These are phyloP conservation scores for Pilasporangium apinafurcum DNA, from an alignment of 352 stramenopile species.

Conservation along the genomic window DNA sequence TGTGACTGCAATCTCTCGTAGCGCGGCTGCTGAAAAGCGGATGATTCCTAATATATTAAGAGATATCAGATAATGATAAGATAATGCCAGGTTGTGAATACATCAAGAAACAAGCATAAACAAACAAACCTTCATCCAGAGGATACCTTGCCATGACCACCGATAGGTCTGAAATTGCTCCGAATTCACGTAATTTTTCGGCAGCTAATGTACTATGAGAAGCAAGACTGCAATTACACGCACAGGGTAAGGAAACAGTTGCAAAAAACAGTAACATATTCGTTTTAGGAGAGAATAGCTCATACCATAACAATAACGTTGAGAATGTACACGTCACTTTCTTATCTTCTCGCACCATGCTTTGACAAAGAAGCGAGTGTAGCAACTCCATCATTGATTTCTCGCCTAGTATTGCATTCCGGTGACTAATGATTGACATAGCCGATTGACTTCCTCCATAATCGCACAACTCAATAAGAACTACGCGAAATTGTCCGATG, in stretches of 20 bases:
- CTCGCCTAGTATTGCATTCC: constrained; percentile 8
- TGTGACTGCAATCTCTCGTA: constrained; percentile 50
- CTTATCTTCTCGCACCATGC: constrained; percentile 54
- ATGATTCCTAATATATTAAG: constrained; percentile 35
- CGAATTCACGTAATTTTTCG: constrained; percentile 30
- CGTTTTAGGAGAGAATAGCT: background rate
- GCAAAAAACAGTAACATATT: background rate
- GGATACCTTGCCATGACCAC: constrained; percentile 73
- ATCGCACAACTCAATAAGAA: constrained; percentile 58
- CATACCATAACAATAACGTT: constrained; percentile 57
- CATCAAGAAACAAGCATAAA: background rate
- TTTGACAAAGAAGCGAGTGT: constrained; percentile 45
- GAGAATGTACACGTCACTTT: constrained; percentile 67
- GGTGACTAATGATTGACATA: constrained; percentile 18
- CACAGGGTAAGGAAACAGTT: background rate
- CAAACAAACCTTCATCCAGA: constrained; percentile 38
- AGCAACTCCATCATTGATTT: constrained; percentile 34
- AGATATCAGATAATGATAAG: background rate
- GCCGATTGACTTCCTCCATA: constrained; percentile 36
- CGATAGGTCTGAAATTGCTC: constrained; percentile 58
- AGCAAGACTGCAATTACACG: constrained; percentile 24
- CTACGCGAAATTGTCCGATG: constrained; percentile 7
- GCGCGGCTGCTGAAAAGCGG: constrained; percentile 45
- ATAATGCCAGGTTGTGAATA: no score
- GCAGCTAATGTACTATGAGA: constrained; percentile 37